Base-by-base conservation (phyloP, 2,329 filamentous ascomycete species). In the Chrysoporthe puriensis region DNA sequence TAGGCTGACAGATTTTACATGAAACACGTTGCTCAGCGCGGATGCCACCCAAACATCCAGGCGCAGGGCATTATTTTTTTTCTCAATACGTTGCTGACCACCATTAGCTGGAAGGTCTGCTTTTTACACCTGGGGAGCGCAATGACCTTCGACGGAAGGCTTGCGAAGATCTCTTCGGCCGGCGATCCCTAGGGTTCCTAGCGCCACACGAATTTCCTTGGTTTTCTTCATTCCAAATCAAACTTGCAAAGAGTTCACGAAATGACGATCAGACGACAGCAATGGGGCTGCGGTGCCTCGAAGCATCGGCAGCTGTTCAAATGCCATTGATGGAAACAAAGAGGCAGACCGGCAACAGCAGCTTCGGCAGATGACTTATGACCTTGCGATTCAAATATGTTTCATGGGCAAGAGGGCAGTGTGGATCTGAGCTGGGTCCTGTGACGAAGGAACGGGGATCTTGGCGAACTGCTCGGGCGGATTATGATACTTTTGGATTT, bases 41-140 rank as follows among this genome's bases (percentile, higher is more conserved):
- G 50, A 54, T 32, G 14, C 14, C 21, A 54, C 14, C 11, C 16
- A 11, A n/a, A 50, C 32, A 6, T 54, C 50, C 50, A 32, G 7
- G 26, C 9, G 26, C 50, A 54, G 50, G 50, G 11, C 32, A 21
- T 4, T 54, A 26, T 26, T 9, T 13, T 54, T 54, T 9, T 54
- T 32, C 50, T 54, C 21, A 32, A 54, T 54, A 54, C 50, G 50
- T 54, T 54, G 50, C 21, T 16, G 50, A 40, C 21, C 50, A 54
- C 5, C 21, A 54, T 34, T 32, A 32, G 50, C 50, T 54, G 50
- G 21, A 34, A 54, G 50, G 26, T n/a, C 50, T 7, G 50, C 21
- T 14, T 21, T 14, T 7, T 34, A 11, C 32, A 13, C 50, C 21
- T 54, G 26, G 21, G 21, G 32, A 54, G 14, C 26, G 26, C 50